These are phyloP conservation scores for Farysia itapuensis DNA, from an alignment of 1,284 basidiomycete genomes.

Conservation along the genomic window DNA sequence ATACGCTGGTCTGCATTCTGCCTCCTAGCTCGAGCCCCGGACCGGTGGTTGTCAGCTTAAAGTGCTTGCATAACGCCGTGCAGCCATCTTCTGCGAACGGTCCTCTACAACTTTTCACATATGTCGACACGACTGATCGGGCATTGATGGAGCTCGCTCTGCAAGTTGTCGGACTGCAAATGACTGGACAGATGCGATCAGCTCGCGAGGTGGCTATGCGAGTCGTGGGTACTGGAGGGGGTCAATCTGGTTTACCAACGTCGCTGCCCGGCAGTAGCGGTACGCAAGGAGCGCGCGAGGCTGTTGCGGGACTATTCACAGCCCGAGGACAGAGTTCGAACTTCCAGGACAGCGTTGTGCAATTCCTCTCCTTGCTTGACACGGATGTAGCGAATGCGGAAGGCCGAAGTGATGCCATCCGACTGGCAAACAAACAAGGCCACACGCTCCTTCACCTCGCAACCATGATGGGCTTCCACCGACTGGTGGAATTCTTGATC, in stretches of 20 bases:
- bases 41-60: constrained; percentile 82
- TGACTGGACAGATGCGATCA: constrained; percentile 91
- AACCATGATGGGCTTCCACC: constrained; percentile 75
- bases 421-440: constrained; percentile 56
- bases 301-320: constrained; percentile 35
- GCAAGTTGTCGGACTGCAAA: constrained; percentile 90
- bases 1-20: constrained; percentile 87
- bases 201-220: constrained; percentile 79
- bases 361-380: constrained; percentile 76
- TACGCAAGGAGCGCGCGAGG: constrained; percentile 14
- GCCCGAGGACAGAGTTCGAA: constrained; percentile 60
- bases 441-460: constrained; percentile 77
- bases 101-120: constrained; percentile 67
- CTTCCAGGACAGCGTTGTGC: constrained; percentile 76
- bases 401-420: constrained; percentile 59
- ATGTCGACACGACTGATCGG: constrained; percentile 84
- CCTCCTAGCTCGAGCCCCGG: constrained; percentile 82
- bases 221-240: constrained; percentile 58
- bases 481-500: constrained; percentile 74
- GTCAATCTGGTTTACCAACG: constrained; percentile 20
- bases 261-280: constrained; percentile 6
- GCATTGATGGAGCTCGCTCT: constrained; percentile 92
- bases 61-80: constrained; percentile 31
- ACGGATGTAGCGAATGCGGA: constrained; percentile 8
- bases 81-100: constrained; percentile 62